phyloP scores from a whole-genome alignment of 2,329 filamentous ascomycete species.

The Chrysoporthe deuterocubensis region DNA sequence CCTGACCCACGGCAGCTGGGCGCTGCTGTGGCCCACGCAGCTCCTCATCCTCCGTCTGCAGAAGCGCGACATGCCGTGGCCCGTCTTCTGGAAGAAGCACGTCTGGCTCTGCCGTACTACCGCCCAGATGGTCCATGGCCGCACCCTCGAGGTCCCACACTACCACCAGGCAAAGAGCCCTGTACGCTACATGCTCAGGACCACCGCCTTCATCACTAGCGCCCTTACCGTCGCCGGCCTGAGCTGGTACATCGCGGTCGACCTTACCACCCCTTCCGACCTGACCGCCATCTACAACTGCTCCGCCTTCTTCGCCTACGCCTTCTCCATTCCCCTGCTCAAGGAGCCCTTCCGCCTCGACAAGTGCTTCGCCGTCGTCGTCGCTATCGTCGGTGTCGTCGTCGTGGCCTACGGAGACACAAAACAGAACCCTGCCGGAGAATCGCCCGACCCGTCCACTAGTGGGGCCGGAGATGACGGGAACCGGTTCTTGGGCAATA shows the following conservation, averaged over 20 bases:
- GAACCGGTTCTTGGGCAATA: conserved; percentile 77
- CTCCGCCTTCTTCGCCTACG: conserved; percentile 97
- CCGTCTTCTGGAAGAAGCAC: conserved; percentile 78
- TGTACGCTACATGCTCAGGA: conserved; percentile 73
- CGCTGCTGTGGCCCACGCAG: conserved; percentile 84
- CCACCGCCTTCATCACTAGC: conserved; percentile 80
- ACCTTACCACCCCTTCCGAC: conserved; percentile 89
- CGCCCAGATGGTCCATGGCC: conserved; percentile 82
- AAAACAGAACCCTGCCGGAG: conserved; percentile 45
- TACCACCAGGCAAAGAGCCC: conserved; percentile 46
- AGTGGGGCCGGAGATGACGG: conserved; percentile 42
- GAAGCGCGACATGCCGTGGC: conserved; percentile 78
- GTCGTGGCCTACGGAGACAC: conserved; percentile 93
- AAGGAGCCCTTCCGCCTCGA: conserved; percentile 81
- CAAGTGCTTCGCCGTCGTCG: conserved; percentile 83
- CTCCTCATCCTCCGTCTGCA: conserved; percentile 79
- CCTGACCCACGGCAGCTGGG: conserved; percentile 93
- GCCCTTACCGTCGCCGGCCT: conserved; percentile 88
- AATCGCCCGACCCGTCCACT: not conserved
- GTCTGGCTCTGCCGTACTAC: conserved; percentile 55
- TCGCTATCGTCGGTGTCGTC: conserved; percentile 88
- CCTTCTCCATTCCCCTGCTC: conserved; percentile 88
- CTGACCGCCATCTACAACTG: conserved; percentile 99
- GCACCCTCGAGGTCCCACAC: conserved; percentile 69
- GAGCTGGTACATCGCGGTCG: conserved; percentile 95